Base-by-base conservation (phyloP, 495 filamentous ascomycete genomes). In the Lepraria neglecta region DNA sequence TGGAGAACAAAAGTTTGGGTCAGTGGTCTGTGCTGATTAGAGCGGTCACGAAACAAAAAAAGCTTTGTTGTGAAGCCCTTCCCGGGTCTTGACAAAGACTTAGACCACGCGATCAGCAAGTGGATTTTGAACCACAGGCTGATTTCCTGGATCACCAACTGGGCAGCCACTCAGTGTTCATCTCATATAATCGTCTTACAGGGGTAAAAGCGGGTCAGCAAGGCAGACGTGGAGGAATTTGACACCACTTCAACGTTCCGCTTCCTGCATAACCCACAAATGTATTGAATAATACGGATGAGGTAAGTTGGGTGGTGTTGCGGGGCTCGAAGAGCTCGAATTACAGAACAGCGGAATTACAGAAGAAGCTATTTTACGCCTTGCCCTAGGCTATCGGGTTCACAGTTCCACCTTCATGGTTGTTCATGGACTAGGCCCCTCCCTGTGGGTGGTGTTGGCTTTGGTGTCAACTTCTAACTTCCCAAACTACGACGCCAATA, bases 101-200 rank as follows among this genome's bases (percentile, higher is more conserved):
- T 30, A 38, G 4, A 44, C 63, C 63, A 65, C 63, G 63, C 63
- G 63, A 65, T 61, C 47, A 61, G 53, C 63, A 65, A 58, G 59
- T 61, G 63, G 30, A 56, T 65, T 21, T 56, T 42, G 31, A 27
- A 40, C 42, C 43, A 19, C 33, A 21, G 7, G n/a, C 31, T 54
- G 51, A 19, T 35, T 31, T 54, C 21, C n/a, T 35, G 31, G n/a
- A 2, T 54, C 51, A 9, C 30, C 4, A n/a, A 54, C 35, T 54
- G 30, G 30, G 31, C n/a, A 52, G 48, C 48, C 48, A 52, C 48
- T 33, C 48, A 24, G 48, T 12, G 27, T 52, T 30, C 15, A 31
- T 19, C 31, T 61, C 19, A 35, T 52, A 60, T 31, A 24, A 27
- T 31, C 19, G 28, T 17, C 35, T 38, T 38, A 11, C 7, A 38